phyloP scores from a whole-genome alignment of 208 protist genomes.

The Phytomonas sp. region DNA sequence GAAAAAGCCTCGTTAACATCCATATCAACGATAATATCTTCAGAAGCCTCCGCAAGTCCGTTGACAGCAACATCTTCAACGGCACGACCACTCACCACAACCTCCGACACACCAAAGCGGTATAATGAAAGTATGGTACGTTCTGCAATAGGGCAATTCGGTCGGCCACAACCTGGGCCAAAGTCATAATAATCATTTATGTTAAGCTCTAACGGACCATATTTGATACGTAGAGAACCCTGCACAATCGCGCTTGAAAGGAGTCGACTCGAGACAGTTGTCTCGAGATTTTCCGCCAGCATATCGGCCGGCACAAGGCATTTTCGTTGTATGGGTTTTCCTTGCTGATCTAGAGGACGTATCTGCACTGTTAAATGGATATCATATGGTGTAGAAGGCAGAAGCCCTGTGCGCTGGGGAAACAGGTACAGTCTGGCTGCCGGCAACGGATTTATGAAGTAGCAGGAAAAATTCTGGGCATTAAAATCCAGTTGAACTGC shows the following conservation, averaged over 20 bases:
- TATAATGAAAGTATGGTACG: slow-evolving; percentile 73
- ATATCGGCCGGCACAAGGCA: slow-evolving; percentile 75
- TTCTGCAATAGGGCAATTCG: slow-evolving; percentile 72
- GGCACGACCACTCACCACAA: slow-evolving; percentile 61
- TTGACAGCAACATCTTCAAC: slow-evolving; percentile 40
- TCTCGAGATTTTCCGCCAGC: slow-evolving; percentile 65
- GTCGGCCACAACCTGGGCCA: slow-evolving; percentile 64
- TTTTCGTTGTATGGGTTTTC: slow-evolving; percentile 43
- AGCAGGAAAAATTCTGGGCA: slow-evolving; percentile 71
- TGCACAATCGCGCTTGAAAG: slow-evolving; percentile 56
- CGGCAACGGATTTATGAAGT: slow-evolving; percentile 62
- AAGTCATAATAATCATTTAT: slow-evolving; percentile 86
- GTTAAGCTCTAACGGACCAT: slow-evolving; percentile 76
- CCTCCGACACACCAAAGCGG: slow-evolving; percentile 77
- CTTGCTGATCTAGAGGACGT: slow-evolving; percentile 36
- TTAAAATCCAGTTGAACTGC: slow-evolving; percentile 52
- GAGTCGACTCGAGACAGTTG: slow-evolving; percentile 44
- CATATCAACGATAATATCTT: slow-evolving; percentile 74
- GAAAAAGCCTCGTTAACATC: slow-evolving; percentile 59
- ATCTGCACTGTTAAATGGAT: slow-evolving; percentile 68
- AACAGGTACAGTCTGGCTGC: slow-evolving; percentile 71
- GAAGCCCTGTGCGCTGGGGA: slow-evolving; percentile 50
- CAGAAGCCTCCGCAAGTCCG: slow-evolving; percentile 18
- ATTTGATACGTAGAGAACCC: slow-evolving; percentile 76
- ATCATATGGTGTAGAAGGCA: slow-evolving; percentile 54